phyloP scores from a whole-genome alignment of 176 grass and related monocot species.

The Phoenix dactylifera region DNA sequence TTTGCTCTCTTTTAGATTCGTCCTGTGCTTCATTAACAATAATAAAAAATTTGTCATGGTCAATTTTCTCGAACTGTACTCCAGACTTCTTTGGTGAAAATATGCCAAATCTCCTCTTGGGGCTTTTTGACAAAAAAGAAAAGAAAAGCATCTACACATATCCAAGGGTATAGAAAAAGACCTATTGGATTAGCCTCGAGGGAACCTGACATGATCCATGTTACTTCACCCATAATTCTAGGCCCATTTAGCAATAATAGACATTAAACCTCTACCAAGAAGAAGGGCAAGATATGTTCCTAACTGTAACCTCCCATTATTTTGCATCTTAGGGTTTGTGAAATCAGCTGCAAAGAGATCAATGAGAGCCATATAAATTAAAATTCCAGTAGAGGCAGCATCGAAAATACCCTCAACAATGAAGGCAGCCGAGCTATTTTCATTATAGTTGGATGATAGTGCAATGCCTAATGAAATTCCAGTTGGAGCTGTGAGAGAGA shows the following conservation, averaged over 20 bases:
- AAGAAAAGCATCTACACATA: too few species aligned
- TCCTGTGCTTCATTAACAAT: conserved; percentile 10
- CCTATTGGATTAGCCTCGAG: too few species aligned
- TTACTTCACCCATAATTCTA: conserved; percentile 13
- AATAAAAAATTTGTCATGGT: conserved; percentile 1
- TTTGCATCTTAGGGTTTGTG: conserved; percentile 74
- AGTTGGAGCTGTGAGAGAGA: conserved; percentile 77
- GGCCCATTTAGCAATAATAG: conserved; percentile 87
- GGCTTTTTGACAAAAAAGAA: neutral
- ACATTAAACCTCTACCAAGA: conserved; percentile 72
- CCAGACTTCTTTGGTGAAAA: neutral
- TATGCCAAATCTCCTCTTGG: conserved; percentile 24
- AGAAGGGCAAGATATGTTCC: conserved; percentile 59
- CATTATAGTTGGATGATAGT: conserved; percentile 68
- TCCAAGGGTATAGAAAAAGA: too few species aligned
- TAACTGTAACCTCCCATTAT: conserved; percentile 67
- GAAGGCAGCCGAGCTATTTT: conserved; percentile 50
- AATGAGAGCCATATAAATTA: conserved; percentile 94
- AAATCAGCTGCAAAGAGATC: conserved; percentile 91
- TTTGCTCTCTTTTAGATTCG: too few species aligned
- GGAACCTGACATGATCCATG: too few species aligned
- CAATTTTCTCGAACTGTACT: conserved; percentile 25
- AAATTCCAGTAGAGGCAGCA: conserved; percentile 75
- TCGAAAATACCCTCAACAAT: conserved; percentile 72
- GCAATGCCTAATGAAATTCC: conserved; percentile 70